Evolutionary conservation across 1,284 basidiomycete genomes (phyloP).

Genomic region (Mixia osmundae): DNA sequence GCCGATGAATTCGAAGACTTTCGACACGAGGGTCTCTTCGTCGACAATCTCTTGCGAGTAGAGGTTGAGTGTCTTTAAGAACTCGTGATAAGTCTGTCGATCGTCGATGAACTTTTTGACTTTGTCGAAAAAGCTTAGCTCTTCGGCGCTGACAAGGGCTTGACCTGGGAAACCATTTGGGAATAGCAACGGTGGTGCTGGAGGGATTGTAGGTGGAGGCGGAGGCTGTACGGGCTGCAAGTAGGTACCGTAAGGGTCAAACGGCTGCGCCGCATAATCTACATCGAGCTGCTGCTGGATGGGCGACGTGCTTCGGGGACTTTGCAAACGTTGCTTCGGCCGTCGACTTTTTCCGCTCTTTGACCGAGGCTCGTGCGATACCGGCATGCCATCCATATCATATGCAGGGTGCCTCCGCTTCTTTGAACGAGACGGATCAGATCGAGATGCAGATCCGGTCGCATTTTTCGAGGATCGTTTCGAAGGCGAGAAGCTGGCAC

Average conservation of each 20-base stretch:
- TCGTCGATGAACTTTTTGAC: conserved; percentile 65
- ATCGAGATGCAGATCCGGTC: no score
- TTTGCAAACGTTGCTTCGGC: conserved; percentile 1
- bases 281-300: conserved; percentile 1
- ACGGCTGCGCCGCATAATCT: no score
- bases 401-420: no score
- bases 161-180: conserved; percentile 17
- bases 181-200: conserved; percentile 9
- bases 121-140: conserved; percentile 80
- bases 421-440: no score
- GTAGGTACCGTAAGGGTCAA: background rate
- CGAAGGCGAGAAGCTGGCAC: no score
- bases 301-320: background rate
- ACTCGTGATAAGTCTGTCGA: conserved; percentile 79
- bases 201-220: conserved; percentile 6
- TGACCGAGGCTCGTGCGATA: no score
- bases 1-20: conserved; percentile 51
- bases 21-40: conserved; percentile 52
- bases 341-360: no score
- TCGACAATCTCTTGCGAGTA: conserved; percentile 90
- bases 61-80: conserved; percentile 81
- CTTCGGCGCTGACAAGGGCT: conserved; percentile 43
- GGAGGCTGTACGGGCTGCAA: conserved; percentile 7
- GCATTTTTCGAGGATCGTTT: no score
- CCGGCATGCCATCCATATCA: no score